These are phyloP conservation scores for Boletus pseudo-olivaceus DNA, from an alignment of 768 basidiomycete species.

Conservation along the genomic window DNA sequence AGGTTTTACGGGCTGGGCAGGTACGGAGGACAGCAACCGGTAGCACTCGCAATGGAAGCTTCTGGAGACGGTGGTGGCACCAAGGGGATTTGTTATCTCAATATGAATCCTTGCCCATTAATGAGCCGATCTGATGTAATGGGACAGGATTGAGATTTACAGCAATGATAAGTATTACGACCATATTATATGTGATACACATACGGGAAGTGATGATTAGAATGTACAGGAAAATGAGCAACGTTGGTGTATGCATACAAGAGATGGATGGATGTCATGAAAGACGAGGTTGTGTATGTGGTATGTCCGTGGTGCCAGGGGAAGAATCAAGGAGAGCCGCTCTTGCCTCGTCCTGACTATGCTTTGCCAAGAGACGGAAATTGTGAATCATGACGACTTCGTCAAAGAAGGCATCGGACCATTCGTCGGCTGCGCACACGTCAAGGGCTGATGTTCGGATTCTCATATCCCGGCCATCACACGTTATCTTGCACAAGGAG, in stretches of 20 bases:
- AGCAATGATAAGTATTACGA: constrained; percentile 29
- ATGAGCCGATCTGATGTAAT: constrained; percentile 22
- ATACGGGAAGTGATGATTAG: constrained; percentile 30
- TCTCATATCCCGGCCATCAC: constrained; percentile 41
- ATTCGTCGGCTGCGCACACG: constrained; percentile 42
- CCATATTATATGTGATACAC: constrained; percentile 33
- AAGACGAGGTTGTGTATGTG: constrained; percentile 14
- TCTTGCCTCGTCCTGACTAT: constrained; percentile 36
- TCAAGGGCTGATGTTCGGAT: constrained; percentile 47
- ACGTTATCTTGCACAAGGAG: constrained; percentile 33
- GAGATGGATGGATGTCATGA: constrained; percentile 26
- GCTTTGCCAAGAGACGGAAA: constrained; percentile 38
- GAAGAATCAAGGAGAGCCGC: constrained; percentile 25
- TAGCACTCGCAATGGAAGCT: constrained; percentile 18
- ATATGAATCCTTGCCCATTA: constrained; percentile 14
- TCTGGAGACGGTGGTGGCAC: constrained; percentile 25
- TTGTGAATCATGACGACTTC: constrained; percentile 59
- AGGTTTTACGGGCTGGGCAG: constrained; percentile 71
- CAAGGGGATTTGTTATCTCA: constrained; percentile 9
- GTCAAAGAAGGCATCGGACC: constrained; percentile 62
- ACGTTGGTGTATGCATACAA: constrained; percentile 29
- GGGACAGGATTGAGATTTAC: constrained; percentile 23
- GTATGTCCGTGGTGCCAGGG: constrained; percentile 22
- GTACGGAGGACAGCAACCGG: constrained; percentile 36
- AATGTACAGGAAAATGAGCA: constrained; percentile 34